Conservation (phyloP, 1,139 yeast species). For the Debaryomycetaceae sp. region DNA sequence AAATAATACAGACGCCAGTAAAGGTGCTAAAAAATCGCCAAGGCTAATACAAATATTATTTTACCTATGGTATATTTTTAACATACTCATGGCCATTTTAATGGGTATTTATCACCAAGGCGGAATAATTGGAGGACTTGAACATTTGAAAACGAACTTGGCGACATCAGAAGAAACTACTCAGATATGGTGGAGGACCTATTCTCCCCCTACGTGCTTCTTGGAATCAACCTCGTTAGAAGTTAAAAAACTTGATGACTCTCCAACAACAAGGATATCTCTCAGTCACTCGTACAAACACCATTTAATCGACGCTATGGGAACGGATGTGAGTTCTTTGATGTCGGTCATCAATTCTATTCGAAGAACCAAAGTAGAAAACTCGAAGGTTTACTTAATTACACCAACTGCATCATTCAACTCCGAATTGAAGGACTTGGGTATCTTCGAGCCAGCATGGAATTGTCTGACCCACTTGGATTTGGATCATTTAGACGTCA, state of each 20-base stretch:
- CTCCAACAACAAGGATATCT: background rate
- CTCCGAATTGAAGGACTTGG: conserved; percentile 7
- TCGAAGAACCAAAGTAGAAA: background rate
- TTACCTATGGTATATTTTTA: conserved; percentile 63
- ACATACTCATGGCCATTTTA: conserved; percentile 52
- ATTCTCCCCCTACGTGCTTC: conserved; percentile 90
- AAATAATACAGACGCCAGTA: background rate
- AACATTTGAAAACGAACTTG: conserved; percentile 20
- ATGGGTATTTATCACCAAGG: conserved; percentile 90
- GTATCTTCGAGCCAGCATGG: conserved; percentile 35
- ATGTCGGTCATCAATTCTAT: conserved; percentile 12
- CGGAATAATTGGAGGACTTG: conserved; percentile 74
- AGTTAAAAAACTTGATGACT: conserved; percentile 16
- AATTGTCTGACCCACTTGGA: conserved; percentile 51
- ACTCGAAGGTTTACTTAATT: conserved; percentile 27
- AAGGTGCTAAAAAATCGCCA: conserved; percentile 2
- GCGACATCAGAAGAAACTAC: conserved; percentile 13
- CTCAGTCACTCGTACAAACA: conserved; percentile 4
- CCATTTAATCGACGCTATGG: conserved; percentile 55
- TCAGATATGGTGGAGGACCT: conserved; percentile 90
- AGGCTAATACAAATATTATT: conserved; percentile 21
- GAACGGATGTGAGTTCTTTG: conserved; percentile 35
- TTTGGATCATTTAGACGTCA: conserved; percentile 64
- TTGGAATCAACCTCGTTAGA: conserved; percentile 39
- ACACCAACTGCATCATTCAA: conserved; percentile 51